Evolutionary conservation across 1,139 yeast genomes (phyloP).

Genomic region (Dujonia santamariae): DNA sequence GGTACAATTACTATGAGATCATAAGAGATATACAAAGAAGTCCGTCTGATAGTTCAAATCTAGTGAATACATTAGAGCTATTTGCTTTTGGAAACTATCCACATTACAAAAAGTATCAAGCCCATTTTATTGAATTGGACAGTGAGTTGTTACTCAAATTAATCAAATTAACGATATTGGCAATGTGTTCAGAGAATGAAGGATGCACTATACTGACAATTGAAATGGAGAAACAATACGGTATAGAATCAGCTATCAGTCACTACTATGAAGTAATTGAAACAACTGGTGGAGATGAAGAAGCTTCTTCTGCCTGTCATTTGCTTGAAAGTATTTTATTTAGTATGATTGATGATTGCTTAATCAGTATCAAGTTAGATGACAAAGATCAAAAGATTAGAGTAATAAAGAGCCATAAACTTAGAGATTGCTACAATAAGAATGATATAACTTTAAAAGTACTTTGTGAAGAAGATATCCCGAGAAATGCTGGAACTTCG

Average conservation of each 20-base stretch:
- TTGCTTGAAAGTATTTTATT: slow-evolving; percentile 20
- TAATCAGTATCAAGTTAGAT: slow-evolving; percentile 28
- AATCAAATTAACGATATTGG: slow-evolving; percentile 25
- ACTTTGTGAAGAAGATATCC: slow-evolving; percentile 21
- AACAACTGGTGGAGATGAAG: slow-evolving; percentile 5
- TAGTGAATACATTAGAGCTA: slow-evolving; percentile 28
- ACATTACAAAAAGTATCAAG: slow-evolving; percentile 22
- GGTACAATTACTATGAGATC: slow-evolving; percentile 7
- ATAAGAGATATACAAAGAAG: slow-evolving; percentile 1
- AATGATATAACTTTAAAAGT: slow-evolving; percentile 18
- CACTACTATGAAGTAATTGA: slow-evolving; percentile 6
- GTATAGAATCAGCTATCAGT: slow-evolving; percentile 15
- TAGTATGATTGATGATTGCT: slow-evolving; percentile 21
- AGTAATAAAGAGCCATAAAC: slow-evolving; percentile 16
- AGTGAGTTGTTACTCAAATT: slow-evolving; percentile 19
- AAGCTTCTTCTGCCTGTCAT: slow-evolving; percentile 4
- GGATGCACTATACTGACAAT: slow-evolving; percentile 16
- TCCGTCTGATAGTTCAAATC: not conserved
- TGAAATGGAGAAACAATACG: slow-evolving; percentile 18
- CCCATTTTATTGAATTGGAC: slow-evolving; percentile 16
- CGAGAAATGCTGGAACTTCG: slow-evolving; percentile 17
- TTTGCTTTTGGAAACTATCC: slow-evolving; percentile 35
- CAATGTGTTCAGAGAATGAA: slow-evolving; percentile 23
- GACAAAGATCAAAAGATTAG: slow-evolving; percentile 19
- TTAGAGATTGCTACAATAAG: slow-evolving; percentile 32